Evolutionary conservation across 2,329 filamentous ascomycete genomes (phyloP), one percentile per base, ranked within the genome.

Genomic region (Diaporthe eres): DNA sequence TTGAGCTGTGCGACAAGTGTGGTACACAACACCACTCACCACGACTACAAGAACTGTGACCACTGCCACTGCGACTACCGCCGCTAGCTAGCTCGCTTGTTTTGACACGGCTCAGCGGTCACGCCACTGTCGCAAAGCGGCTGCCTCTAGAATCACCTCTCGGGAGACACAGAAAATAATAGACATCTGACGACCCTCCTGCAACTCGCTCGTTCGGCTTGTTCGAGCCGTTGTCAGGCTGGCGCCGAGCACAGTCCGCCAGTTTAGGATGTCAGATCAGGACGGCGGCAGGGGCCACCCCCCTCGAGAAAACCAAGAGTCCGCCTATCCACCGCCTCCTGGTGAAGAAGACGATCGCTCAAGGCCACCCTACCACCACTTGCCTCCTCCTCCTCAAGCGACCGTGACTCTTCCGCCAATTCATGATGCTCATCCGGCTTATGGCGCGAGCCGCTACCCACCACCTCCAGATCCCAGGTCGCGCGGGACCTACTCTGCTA

Each of bases 321-420:
- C 82, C 74, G 85, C 85, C 75, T 85, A 87, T 78, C 84, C 85
- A 71, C 83, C 84, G 17, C 81, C 84, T 76, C 84, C 86, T 67
- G 85, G 85, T 74, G 85, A 85, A 75, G 85, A 85, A 74, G 86
- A 88, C 77, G 84, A 84, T 77, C 80, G 82, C 63, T 82, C 83
- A 60, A 84, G 82, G 80, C 76, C 55, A 15, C 47, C 77, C 49
- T 79, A 79, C 76, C 81, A 76, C 63, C 82, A 79, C 77, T 81
- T 78, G 73, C 72, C 80, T 77, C 80, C 80, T 75, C 88, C 88
- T 76, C 79, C 80, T 75, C 88, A 88, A 85, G 85, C 86, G 71
- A 81, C 84, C 75, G 85, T 88, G 75, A 88, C 85, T 76, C 82
- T 89, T 47, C 88, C 88, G 1, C 86, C 88, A 25, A 89, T 90